These are phyloP conservation scores for Talaromyces marneffei DNA, from an alignment of 2,329 filamentous ascomycete genomes.

Conservation along the genomic window DNA sequence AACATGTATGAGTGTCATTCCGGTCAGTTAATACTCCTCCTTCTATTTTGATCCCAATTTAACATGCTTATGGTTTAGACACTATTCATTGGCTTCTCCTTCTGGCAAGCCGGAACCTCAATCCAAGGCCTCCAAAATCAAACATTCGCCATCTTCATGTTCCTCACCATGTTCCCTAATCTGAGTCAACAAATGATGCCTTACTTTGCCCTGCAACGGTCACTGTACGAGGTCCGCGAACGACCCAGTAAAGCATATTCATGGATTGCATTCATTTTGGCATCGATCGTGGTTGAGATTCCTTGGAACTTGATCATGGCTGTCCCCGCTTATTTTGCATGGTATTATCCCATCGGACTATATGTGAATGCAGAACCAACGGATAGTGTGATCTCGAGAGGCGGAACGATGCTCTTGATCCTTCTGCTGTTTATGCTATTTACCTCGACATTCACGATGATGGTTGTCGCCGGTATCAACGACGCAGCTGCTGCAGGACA, in stretches of 20 bases:
- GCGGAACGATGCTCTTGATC: slow-evolving; percentile 61
- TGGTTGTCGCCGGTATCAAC: slow-evolving; percentile 65
- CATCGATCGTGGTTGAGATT: slow-evolving; percentile 66
- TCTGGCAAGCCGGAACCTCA: slow-evolving; percentile 67
- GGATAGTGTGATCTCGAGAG: slow-evolving; percentile 45
- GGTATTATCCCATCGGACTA: slow-evolving; percentile 60
- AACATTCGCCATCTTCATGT: slow-evolving; percentile 85
- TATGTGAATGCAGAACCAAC: slow-evolving; percentile 39
- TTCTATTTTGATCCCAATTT: background rate
- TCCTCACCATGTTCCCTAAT: slow-evolving; percentile 70
- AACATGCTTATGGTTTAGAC: slow-evolving; percentile 35
- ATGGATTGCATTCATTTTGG: slow-evolving; percentile 66
- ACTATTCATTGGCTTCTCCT: slow-evolving; percentile 78
- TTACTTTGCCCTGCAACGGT: slow-evolving; percentile 53
- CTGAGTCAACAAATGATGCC: slow-evolving; percentile 52
- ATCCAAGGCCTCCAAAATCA: slow-evolving; percentile 82
- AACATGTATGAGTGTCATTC: slow-evolving; percentile 52
- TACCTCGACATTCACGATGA: slow-evolving; percentile 65
- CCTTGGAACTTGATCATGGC: slow-evolving; percentile 57
- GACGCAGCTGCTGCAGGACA: slow-evolving; percentile 63
- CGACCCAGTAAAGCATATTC: slow-evolving; percentile 65
- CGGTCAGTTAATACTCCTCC: background rate
- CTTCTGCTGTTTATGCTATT: slow-evolving; percentile 64
- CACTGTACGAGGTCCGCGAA: slow-evolving; percentile 56
- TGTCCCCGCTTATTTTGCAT: slow-evolving; percentile 58